Evolutionary conservation across 2,329 filamentous ascomycete genomes (phyloP).

Genomic region (Colletotrichum viniferum): DNA sequence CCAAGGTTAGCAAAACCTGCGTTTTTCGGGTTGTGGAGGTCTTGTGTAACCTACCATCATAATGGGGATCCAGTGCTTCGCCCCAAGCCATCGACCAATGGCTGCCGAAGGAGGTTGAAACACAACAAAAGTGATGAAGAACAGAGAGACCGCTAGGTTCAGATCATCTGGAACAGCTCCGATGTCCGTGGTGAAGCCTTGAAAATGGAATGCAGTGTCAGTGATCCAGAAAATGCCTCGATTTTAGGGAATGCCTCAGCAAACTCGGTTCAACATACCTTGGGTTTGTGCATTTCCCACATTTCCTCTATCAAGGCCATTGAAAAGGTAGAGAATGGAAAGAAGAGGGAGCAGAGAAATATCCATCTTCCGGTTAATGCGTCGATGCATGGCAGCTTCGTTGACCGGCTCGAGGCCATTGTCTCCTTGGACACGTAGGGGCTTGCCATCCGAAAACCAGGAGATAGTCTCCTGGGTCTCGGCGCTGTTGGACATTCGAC

Average conservation of each 20-base stretch:
- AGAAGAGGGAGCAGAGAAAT: conserved; percentile 39
- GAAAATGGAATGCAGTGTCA: not conserved
- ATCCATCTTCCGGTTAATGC: conserved; percentile 40
- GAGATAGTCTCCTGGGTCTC: not conserved
- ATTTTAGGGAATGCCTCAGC: not conserved
- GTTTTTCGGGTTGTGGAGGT: conserved; percentile 32
- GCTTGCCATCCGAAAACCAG: not conserved
- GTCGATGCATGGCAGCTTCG: conserved; percentile 2
- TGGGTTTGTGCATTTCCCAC: conserved; percentile 45
- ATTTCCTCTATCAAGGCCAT: conserved; percentile 44
- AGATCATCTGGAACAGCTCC: conserved; percentile 55
- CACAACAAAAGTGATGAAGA: conserved; percentile 63
- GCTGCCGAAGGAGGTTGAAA: conserved; percentile 59
- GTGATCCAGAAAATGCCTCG: not conserved
- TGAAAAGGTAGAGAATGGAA: conserved; percentile 44
- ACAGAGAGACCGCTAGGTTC: conserved; percentile 59
- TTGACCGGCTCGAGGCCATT: not conserved
- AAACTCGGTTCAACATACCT: conserved; percentile 26
- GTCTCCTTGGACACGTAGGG: not conserved
- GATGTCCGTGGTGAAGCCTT: conserved; percentile 56
- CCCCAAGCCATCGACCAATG: conserved; percentile 42
- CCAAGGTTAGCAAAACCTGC: conserved; percentile 41
- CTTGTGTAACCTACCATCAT: conserved; percentile 59
- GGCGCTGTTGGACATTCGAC: not conserved
- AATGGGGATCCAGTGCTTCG: conserved; percentile 58